Evolutionary conservation across 352 stramenopile genomes (phyloP).

Genomic region (Stramenopiles sp.): DNA sequence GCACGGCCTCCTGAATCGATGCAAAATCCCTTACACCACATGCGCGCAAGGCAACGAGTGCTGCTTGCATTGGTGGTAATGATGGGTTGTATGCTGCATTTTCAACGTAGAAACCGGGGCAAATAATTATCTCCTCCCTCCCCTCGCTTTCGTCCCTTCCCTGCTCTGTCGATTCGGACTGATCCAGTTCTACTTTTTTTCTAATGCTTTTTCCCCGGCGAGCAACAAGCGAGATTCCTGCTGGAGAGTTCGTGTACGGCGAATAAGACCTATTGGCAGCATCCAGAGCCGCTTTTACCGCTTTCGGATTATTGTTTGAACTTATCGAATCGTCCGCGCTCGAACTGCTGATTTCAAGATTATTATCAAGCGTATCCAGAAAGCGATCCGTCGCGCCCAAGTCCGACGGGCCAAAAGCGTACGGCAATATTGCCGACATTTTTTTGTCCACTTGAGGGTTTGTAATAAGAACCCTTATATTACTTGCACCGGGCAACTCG

Average conservation of each 20-base stretch:
- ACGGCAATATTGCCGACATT: background rate
- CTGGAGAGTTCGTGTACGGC: constrained; percentile 3
- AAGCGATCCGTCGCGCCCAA: background rate
- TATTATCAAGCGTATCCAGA: background rate
- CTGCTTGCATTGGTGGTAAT: constrained; percentile 9
- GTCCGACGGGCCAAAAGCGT: background rate
- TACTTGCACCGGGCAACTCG: background rate
- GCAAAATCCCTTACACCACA: too few relatives aligned
- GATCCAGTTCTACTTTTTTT: too few relatives aligned
- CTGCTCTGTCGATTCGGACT: too few relatives aligned
- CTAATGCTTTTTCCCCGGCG: background rate
- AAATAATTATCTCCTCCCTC: too few relatives aligned
- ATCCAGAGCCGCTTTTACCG: background rate
- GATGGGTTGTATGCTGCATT: constrained; percentile 6
- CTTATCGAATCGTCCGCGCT: background rate
- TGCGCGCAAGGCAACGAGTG: too few relatives aligned
- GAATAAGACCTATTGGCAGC: constrained; percentile 10
- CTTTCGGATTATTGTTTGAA: too few relatives aligned
- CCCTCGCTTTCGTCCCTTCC: too few relatives aligned
- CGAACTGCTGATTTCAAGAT: background rate
- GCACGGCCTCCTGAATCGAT: too few relatives aligned
- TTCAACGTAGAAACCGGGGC: background rate
- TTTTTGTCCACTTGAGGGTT: background rate
- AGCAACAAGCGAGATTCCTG: background rate
- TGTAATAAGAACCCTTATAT: background rate